A percentile compares a stretch with the other conserved stretches of the same genome.
phyloP scores from a whole-genome alignment of 108 stramenopile genomes.

The Cylindrotheca fusiformis region DNA sequence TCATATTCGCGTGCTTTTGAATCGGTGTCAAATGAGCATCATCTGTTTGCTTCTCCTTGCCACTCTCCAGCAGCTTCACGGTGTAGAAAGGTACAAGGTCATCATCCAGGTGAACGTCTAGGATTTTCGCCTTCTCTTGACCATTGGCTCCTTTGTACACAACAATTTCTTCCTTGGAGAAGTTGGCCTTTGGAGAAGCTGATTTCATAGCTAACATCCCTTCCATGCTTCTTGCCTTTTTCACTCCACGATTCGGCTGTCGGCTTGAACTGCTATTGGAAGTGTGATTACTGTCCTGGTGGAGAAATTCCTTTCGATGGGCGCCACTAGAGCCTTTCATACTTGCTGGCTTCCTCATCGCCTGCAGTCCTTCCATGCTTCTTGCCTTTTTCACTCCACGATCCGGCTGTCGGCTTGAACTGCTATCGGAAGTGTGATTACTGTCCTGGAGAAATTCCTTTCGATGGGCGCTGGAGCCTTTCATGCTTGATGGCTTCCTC shows the following conservation, averaged over 20 bases:
- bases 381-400: not conserved
- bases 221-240: too few relatives aligned
- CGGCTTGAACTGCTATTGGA: too few relatives aligned
- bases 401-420: not conserved
- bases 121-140: slow-evolving; percentile 19
- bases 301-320: too few relatives aligned
- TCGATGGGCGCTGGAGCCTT: not conserved
- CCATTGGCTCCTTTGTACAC: not conserved
- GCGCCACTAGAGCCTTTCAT: too few relatives aligned
- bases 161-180: not conserved
- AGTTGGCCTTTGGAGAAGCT: too few relatives aligned
- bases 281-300: too few relatives aligned
- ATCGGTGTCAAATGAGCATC: too few relatives aligned
- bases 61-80: too few relatives aligned
- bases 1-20: too few relatives aligned
- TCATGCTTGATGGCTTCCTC: not conserved
- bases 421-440: not conserved
- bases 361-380: not conserved
- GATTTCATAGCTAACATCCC: too few relatives aligned
- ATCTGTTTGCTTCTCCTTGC: too few relatives aligned
- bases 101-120: slow-evolving; percentile 57
- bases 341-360: not conserved
- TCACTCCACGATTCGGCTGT: too few relatives aligned
- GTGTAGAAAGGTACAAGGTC: slow-evolving; percentile 56
- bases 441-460: not conserved